A percentile compares a stretch with the other conserved stretches of the same genome.
These are phyloP conservation scores for Naganishia vishniacii DNA, from an alignment of 768 basidiomycete species.

Conservation along the genomic window DNA sequence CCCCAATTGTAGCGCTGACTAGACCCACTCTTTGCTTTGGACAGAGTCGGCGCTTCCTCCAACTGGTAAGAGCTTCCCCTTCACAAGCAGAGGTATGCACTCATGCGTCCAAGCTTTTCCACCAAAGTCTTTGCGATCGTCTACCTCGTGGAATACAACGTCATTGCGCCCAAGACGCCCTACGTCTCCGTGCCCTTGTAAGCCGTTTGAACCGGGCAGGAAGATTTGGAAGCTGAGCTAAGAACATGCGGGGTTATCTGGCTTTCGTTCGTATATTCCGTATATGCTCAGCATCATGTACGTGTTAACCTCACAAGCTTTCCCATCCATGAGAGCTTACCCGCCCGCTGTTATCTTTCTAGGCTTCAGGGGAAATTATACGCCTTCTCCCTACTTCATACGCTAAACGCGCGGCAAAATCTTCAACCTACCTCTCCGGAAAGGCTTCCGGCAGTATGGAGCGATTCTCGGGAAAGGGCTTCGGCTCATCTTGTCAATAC, in stretches of 20 bases:
- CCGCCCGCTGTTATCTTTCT: background rate
- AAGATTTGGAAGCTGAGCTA: too few species aligned
- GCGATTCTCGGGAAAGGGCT: background rate
- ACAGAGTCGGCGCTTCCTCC: constrained; percentile 25
- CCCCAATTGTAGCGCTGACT: background rate
- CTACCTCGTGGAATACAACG: constrained; percentile 17
- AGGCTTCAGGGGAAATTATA: constrained; percentile 25
- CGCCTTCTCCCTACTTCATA: constrained; percentile 24
- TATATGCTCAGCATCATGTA: constrained; percentile 18
- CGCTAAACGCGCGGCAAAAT: constrained; percentile 3
- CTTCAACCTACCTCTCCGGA: background rate
- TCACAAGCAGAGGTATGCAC: too few species aligned
- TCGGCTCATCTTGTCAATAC: background rate
- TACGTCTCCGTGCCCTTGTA: constrained; percentile 8
- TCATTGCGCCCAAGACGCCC: constrained; percentile 10
- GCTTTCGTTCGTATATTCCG: too few species aligned
- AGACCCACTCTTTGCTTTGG: background rate
- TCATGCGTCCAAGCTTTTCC: too few species aligned
- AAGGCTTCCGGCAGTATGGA: background rate
- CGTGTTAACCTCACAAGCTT: too few species aligned
- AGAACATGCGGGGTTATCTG: too few species aligned
- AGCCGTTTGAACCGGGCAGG: background rate
- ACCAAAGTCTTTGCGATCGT: constrained; percentile 19
- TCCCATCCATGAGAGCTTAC: too few species aligned
- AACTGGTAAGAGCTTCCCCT: background rate